Evolutionary conservation across 768 basidiomycete species (phyloP), one percentile per base, ranked within the genome.

Genomic region (Galerina sulciceps): DNA sequence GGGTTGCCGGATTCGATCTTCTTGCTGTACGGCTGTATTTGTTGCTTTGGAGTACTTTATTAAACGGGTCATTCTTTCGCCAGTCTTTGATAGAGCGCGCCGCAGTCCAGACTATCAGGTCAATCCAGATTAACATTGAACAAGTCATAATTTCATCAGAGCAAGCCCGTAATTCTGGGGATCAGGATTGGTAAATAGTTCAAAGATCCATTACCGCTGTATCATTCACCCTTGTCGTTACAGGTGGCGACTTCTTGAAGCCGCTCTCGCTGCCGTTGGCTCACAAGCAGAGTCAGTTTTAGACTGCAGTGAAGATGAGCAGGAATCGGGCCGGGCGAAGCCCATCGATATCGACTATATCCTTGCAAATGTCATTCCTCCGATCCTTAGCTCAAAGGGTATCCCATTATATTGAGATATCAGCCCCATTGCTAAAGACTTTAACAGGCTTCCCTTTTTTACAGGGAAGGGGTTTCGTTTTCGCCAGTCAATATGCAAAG

Each of bases 231-330:
- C 35, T 45, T 10, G 55, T 36, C 11, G 34, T 52, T 42, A 20
- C 48, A 94, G 93, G 94, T 99, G 97, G 97, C 88, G 92, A 67
- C 85, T 88, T 11, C 79, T 98, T 51, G 96, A 99, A 76, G 89
- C 93, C 2, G 84, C 84, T 6, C 80, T 98, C 4, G 91, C 93
- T 6, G 85, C 87, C 2, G 75, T 96, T 23, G 94, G 94, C 18
- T 90, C 91, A 13, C 86, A 93, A 64, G 79, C 92, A 1, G 90
- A 92, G 59, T 81, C 87, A 22, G 77, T 96, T 37, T 76, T 90
- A 17, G 91, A 94, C 36, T 85, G 85, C 40, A 77, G 93, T 13
- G 89, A 94, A 58, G 90, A 92, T 38, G 89, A 93, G 67, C 78
- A 81, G 65, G 85, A 86, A 8, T 83, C 83, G 18, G 87, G 85